phyloP scores from a whole-genome alignment of 228 moss, liverwort and hornwort species.

The Sphagnum magellanicum region DNA sequence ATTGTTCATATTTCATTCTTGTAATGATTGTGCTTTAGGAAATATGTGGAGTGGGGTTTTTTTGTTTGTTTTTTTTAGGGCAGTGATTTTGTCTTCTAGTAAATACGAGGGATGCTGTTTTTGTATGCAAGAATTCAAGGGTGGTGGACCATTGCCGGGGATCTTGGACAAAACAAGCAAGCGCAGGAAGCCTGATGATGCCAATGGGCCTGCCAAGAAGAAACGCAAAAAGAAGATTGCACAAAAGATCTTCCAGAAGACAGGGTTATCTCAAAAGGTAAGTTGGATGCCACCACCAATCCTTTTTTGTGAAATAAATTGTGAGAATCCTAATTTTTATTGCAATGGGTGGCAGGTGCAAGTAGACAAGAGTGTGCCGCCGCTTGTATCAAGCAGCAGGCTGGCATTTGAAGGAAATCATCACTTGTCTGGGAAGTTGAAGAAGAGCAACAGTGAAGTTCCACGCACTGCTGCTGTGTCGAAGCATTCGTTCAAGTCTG shows the following conservation, averaged over 20 bases:
- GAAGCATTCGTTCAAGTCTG: slow-evolving; percentile 12
- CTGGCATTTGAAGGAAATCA: background rate
- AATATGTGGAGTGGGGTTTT: too few relatives aligned
- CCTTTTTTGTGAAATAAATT: background rate
- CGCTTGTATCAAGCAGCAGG: background rate
- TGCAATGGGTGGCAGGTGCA: background rate
- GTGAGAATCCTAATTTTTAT: background rate
- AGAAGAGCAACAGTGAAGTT: background rate
- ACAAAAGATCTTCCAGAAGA: background rate
- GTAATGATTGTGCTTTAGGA: too few relatives aligned
- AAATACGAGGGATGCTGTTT: background rate
- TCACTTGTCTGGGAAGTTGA: background rate
- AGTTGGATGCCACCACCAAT: background rate
- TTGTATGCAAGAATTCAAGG: background rate
- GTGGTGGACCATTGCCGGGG: slow-evolving; percentile 1
- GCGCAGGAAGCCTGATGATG: background rate
- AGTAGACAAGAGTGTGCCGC: background rate
- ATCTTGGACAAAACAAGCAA: background rate
- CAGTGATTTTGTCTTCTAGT: too few relatives aligned
- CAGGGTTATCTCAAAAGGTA: background rate
- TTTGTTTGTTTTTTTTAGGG: too few relatives aligned
- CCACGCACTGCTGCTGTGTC: background rate
- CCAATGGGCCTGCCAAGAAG: slow-evolving; percentile 2
- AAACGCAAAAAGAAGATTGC: background rate
- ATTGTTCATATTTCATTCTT: too few relatives aligned